phyloP scores from a whole-genome alignment of 352 stramenopile species.

The Pythium guiyangense region DNA sequence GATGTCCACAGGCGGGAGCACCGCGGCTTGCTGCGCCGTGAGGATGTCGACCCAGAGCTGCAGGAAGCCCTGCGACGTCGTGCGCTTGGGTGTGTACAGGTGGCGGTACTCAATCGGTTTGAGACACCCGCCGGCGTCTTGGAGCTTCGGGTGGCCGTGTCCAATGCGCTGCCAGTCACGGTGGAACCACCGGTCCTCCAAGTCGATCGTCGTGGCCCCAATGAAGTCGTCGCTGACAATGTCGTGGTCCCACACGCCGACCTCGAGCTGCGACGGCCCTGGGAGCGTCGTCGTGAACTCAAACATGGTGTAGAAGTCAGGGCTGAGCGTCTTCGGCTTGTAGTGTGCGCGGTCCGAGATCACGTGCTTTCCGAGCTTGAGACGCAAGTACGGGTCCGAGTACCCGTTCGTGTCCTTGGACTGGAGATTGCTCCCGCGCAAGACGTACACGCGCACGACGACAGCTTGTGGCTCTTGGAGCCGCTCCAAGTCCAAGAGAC shows the following conservation, averaged over 20 bases:
- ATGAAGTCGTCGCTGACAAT: conserved; percentile 84
- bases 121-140: conserved; percentile 18
- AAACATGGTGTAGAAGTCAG: conserved; percentile 74
- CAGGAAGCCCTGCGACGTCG: conserved; percentile 62
- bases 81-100: conserved; percentile 70
- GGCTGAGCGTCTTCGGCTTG: conserved; percentile 74
- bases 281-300: conserved; percentile 65
- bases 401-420: conserved; percentile 77
- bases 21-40: conserved; percentile 54
- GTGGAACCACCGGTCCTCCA: conserved; percentile 93
- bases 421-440: conserved; percentile 66
- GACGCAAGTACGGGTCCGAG: conserved; percentile 71
- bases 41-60: conserved; percentile 91
- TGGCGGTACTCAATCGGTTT: conserved; percentile 90
- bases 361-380: conserved; percentile 69
- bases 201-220: conserved; percentile 86
- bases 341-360: conserved; percentile 63
- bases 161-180: conserved; percentile 74
- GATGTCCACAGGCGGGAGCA: conserved; percentile 66
- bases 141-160: conserved; percentile 18
- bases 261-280: conserved; percentile 72
- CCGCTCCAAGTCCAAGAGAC: conserved; percentile 36
- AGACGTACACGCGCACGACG: conserved; percentile 69
- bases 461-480: conserved; percentile 51
- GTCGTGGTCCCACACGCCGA: conserved; percentile 80